Conservation (phyloP, 73 alveolate species). For the Blepharisma stoltei region DNA sequence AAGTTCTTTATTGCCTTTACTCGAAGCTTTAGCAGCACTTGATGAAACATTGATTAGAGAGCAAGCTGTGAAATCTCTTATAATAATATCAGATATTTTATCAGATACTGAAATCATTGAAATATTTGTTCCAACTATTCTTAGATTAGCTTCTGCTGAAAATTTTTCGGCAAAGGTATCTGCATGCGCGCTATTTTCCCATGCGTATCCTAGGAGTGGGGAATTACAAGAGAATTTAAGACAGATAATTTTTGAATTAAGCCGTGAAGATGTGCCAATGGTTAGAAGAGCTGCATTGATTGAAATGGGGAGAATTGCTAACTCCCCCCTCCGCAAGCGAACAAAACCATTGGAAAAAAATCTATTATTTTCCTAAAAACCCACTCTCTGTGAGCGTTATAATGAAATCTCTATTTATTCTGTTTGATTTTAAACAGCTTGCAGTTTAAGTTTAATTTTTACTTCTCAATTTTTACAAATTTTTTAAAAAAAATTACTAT, state of each 20-base stretch:
- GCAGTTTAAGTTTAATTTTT: too few relatives aligned
- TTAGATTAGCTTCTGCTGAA: not conserved
- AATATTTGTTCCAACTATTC: not conserved
- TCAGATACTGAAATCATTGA: not conserved
- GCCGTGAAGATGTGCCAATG: not conserved
- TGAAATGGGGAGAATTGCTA: not conserved
- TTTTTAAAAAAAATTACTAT: too few relatives aligned
- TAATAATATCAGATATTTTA: slow-evolving; percentile 7
- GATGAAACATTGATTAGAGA: slow-evolving; percentile 78
- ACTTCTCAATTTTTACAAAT: too few relatives aligned
- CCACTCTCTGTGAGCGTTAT: too few relatives aligned
- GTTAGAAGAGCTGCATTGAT: not conserved
- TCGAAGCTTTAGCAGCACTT: slow-evolving; percentile 52
- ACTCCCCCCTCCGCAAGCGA: too few relatives aligned
- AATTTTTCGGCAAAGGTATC: not conserved
- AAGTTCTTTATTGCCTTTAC: slow-evolving; percentile 40
- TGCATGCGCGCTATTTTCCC: not conserved
- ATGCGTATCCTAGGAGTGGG: not conserved
- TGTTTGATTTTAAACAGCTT: too few relatives aligned
- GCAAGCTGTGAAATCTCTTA: slow-evolving; percentile 2
- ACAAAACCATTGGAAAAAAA: too few relatives aligned
- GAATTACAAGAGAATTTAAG: not conserved
- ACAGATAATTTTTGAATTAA: not conserved
- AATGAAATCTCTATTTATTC: too few relatives aligned
- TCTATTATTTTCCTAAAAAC: too few relatives aligned